These are phyloP conservation scores for Zymoseptoria tritici DNA, from an alignment of 2,329 filamentous ascomycete genomes.

Conservation along the genomic window DNA sequence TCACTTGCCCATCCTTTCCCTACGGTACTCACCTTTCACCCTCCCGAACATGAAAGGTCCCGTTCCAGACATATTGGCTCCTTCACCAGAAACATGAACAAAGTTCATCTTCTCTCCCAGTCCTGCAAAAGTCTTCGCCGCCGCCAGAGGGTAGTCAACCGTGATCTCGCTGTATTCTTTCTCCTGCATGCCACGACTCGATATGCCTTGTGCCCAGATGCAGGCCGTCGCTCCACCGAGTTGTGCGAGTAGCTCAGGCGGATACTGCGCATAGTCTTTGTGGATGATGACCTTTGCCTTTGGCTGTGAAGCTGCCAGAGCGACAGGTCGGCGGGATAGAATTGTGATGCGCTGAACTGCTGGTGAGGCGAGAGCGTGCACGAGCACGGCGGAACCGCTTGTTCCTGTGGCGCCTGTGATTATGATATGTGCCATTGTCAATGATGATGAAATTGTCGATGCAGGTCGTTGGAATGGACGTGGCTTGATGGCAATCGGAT, in stretches of 20 bases:
- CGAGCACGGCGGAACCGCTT: constrained; percentile 34
- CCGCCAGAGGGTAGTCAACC: constrained; percentile 56
- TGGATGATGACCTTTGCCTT: constrained; percentile 62
- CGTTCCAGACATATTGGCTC: constrained; percentile 52
- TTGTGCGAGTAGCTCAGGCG: constrained; percentile 48
- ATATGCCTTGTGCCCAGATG: constrained; percentile 66
- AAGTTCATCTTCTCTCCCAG: constrained; percentile 57
- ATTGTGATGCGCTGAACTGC: constrained; percentile 60
- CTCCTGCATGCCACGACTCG: constrained; percentile 29
- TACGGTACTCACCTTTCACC: constrained; percentile 47
- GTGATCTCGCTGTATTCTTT: constrained; percentile 57
- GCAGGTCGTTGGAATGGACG: neutral
- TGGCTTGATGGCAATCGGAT: neutral
- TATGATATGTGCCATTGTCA: constrained; percentile 32
- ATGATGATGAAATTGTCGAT: neutral
- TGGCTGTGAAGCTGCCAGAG: constrained; percentile 53
- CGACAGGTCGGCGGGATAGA: constrained; percentile 57
- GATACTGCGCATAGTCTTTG: constrained; percentile 58
- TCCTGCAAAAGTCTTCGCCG: constrained; percentile 52
- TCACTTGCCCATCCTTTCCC: neutral
- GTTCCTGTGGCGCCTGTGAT: constrained; percentile 40
- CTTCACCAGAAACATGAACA: constrained; percentile 61
- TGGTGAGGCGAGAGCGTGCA: constrained; percentile 31
- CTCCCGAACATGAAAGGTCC: constrained; percentile 52
- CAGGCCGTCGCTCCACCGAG: constrained; percentile 59